Conservation (phyloP, 768 basidiomycete genomes). For the Coprinopsis cinerea region DNA sequence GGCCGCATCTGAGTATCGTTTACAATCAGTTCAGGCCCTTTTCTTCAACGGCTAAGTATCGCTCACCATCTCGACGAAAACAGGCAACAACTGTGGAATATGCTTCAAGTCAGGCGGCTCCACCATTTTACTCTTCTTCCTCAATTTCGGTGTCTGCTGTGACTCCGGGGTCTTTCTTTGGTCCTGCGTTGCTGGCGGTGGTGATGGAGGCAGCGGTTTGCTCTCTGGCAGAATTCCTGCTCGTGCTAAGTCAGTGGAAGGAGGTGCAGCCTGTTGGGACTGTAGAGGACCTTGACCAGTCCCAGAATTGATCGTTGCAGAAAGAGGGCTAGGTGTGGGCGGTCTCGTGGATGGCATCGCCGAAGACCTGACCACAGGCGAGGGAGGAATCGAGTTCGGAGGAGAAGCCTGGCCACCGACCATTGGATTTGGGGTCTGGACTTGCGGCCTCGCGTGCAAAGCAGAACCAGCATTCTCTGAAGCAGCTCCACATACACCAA, state of each 20-base stretch:
- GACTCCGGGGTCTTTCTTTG: too few relatives aligned
- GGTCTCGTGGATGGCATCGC: background rate
- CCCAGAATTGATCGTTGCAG: background rate
- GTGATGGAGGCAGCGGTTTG: background rate
- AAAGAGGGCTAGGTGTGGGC: background rate
- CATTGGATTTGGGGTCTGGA: too few relatives aligned
- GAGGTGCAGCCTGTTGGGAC: background rate
- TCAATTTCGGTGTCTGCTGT: too few relatives aligned
- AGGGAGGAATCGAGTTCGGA: too few relatives aligned
- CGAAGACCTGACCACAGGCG: background rate
- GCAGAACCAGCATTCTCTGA: conserved; percentile 18
- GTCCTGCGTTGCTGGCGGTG: too few relatives aligned
- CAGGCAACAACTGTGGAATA: conserved; percentile 76
- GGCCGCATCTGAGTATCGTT: background rate
- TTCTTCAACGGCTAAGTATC: background rate
- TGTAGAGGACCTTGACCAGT: background rate
- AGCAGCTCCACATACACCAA: too few relatives aligned
- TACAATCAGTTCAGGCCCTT: background rate
- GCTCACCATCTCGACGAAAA: conserved; percentile 90
- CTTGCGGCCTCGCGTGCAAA: too few relatives aligned
- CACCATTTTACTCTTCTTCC: conserved; percentile 38
- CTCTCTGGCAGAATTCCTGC: too few relatives aligned
- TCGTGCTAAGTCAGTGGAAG: too few relatives aligned
- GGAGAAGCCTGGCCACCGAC: too few relatives aligned
- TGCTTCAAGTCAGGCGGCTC: conserved; percentile 73